These are phyloP conservation scores for Gamsiella multidivaricata DNA, from an alignment of 192 early-diverging fungal species.

Conservation along the genomic window DNA sequence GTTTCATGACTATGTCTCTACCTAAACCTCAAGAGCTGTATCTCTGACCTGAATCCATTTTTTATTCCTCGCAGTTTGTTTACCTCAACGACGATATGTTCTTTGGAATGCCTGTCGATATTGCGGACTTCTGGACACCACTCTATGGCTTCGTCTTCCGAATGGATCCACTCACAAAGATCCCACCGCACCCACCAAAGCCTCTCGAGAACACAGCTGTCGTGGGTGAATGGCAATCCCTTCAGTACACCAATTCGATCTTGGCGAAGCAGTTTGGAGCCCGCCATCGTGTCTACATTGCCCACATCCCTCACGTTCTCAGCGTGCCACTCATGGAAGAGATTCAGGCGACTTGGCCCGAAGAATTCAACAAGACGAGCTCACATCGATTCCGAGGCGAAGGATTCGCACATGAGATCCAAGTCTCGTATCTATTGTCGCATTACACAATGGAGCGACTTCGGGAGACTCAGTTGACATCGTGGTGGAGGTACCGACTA, in stretches of 20 bases:
- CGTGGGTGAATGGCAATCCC: conserved; percentile 38
- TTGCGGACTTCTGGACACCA: conserved; percentile 51
- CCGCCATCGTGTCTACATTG: conserved; percentile 43
- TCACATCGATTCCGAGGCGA: conserved; percentile 56
- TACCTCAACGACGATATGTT: conserved; percentile 59
- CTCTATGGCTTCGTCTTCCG: conserved; percentile 56
- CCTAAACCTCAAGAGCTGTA: too few relatives aligned
- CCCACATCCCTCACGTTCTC: conserved; percentile 46
- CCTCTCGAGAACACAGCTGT: background rate
- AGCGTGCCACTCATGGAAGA: conserved; percentile 39
- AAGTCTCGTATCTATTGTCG: conserved; percentile 45
- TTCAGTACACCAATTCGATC: conserved; percentile 50
- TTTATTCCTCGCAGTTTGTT: conserved; percentile 23
- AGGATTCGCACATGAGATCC: conserved; percentile 26
- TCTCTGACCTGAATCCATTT: background rate
- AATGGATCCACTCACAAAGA: conserved; percentile 1
- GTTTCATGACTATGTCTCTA: too few relatives aligned
- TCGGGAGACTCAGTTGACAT: conserved; percentile 49
- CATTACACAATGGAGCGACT: conserved; percentile 58
- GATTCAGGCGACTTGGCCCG: conserved; percentile 44
- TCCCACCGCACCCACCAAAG: background rate
- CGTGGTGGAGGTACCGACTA: conserved; percentile 43
- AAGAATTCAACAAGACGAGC: conserved; percentile 41
- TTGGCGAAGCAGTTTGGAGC: conserved; percentile 53
- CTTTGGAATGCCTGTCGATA: conserved; percentile 15